These are phyloP conservation scores for Vigna hirtella DNA, from an alignment of 306 rosid species.

Conservation along the genomic window DNA sequence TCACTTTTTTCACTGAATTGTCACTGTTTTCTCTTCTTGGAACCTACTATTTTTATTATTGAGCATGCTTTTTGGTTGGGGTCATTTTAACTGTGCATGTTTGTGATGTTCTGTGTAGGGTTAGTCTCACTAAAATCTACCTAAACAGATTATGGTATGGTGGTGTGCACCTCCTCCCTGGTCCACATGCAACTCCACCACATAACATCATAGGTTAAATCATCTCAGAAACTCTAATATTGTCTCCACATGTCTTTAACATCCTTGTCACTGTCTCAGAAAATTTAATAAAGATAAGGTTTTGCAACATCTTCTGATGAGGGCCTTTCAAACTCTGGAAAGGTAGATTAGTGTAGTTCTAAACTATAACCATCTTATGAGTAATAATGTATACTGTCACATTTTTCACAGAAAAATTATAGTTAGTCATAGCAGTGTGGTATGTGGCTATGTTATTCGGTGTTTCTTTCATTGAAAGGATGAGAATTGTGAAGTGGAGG, in stretches of 20 bases:
- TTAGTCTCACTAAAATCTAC: constrained; percentile 17
- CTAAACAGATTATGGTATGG: constrained; percentile 11
- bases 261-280: constrained; percentile 14
- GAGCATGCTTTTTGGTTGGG: not conserved
- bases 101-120: not conserved
- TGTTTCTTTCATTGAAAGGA: not conserved
- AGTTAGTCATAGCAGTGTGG: not conserved
- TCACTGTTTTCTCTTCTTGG: not conserved
- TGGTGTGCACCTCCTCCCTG: not conserved
- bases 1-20: constrained; percentile 23
- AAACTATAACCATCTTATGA: not conserved
- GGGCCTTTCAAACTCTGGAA: not conserved
- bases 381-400: not conserved
- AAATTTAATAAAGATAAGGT: not conserved
- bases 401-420: not conserved
- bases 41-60: constrained; percentile 11
- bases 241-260: constrained; percentile 36
- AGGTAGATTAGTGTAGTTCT: not conserved
- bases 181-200: constrained; percentile 17
- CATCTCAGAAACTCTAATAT: constrained; percentile 11
- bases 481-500: not conserved
- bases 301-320: not conserved
- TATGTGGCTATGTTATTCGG: not conserved
- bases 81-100: not conserved
- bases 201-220: constrained; percentile 26